Base-by-base conservation (phyloP, 805 yeast genomes). In the Kodamaea sagamina region DNA sequence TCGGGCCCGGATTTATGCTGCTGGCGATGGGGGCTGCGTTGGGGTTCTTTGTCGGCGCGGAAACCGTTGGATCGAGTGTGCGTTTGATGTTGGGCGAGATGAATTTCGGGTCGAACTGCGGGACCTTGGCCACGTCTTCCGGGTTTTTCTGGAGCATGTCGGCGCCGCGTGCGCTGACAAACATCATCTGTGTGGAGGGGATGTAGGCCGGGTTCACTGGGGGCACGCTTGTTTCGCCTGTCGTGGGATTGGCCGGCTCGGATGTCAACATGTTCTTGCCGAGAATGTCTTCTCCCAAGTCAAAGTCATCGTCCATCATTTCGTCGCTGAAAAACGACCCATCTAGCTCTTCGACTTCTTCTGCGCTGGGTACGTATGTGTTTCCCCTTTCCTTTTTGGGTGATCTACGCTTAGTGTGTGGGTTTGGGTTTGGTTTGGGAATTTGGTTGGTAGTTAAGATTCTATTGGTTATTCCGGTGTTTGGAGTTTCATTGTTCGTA, bases 161-260 rank as follows among this genome's bases (percentile, higher is more conserved):
- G 0, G 89, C 89, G 7, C 76, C 78, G 50, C 77, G 78, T 1
- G 89, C 88, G 41, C 82, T 76, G 29, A 82, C 83, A 64, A 84
- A 84, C 1, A 75, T 29, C 45, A 42, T 31, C 27, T 42, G 45
- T 10, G 41, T 36, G 4, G 43, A 18, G 58, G 39, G 40, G n/a
- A 36, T 19, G 19, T 29, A 9, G n/a, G 6, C 32, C 9, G 32
- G 17, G 8, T 29, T 29, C 19, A n/a, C 32, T 12, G 32, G 17
- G 13, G 32, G 19, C 19, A 6, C 34, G 12, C 12, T 19, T 11
- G 37, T 7, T 26, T 26, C 35, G 38, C 32, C n/a, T 11, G 22
- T 32, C 11, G 38, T 35, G 6, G 35, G 3, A 7, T 32, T 32
- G 36, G 18, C 32, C 28, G 28, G n/a, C 11, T 11, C 15, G n/a